Base-by-base conservation (phyloP, 2,329 filamentous ascomycete species). In the Paracorniculantispora psalliotae region DNA sequence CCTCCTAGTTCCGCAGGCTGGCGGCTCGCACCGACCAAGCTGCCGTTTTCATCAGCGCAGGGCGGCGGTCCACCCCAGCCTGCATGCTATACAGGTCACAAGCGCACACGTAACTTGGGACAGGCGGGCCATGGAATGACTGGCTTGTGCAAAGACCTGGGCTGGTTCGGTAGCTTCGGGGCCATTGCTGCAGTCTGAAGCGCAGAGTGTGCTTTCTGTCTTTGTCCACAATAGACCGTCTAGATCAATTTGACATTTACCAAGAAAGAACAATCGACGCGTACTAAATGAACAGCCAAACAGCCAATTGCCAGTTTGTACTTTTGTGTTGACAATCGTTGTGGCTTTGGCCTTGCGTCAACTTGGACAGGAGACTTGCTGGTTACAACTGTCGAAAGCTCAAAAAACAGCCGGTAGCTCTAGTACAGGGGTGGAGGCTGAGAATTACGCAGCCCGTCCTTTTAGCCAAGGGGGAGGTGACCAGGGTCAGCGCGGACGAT, bases 51-150 rank as follows among this genome's bases (percentile, higher is more conserved):
- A 35, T 47, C 52, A 46, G 28, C 28, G 37, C 52, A 37, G 21
- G 30, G 30, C 43, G 21, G 33, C n/a, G 54, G 35, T 46, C 46
- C 46, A 43, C 54, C 39, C 17, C 33, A 23, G n/a, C 51, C 44
- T 25, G 46, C 46, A 57, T 57, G 46, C 17, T n/a, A 30, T 43
- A 13, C n/a, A 43, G 17, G 26, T 57, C 54, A 57, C 54, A 41
- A 25, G 54, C 44, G 23, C 44, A 25, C 46, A 8, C 33, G 15
- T 8, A 44, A 44, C 39, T 25, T 10, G 3, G 13, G 39, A n/a
- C 19, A 21, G 41, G 19, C 17, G 19, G 26, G 41, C 17, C 19
- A 46, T 44, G 17, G 19, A 46, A 25, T 30, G 17, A 25, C 26
- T 17, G 28, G 49, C 21, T 39, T 17, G 15, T 19, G 41, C 41